Evolutionary conservation across 495 filamentous ascomycete genomes (phyloP).

Genomic region (Talaromyces trachyspermus): DNA sequence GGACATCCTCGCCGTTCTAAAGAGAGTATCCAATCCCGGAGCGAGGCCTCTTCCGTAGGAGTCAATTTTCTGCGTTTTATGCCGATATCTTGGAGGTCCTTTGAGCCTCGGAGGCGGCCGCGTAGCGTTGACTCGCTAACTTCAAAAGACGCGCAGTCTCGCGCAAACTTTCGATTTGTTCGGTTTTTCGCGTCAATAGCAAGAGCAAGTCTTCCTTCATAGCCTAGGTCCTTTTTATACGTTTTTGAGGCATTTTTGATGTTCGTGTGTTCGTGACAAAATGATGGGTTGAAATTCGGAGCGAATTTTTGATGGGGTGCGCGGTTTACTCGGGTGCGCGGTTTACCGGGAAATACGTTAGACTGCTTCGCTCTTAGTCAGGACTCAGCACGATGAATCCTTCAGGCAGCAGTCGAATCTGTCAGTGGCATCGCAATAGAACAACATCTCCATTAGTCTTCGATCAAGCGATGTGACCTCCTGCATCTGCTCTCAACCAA

Average conservation of each 20-base stretch:
- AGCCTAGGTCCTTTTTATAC: not conserved
- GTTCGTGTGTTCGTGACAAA: too few species aligned
- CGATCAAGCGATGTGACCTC: too few species aligned
- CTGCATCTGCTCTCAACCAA: too few species aligned
- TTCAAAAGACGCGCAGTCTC: constrained; percentile 14
- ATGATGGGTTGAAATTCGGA: too few species aligned
- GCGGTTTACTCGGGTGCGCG: too few species aligned
- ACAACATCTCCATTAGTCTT: too few species aligned
- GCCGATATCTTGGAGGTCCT: not conserved
- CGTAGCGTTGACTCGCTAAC: constrained; percentile 10
- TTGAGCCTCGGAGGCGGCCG: constrained; percentile 4
- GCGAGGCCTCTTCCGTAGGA: constrained; percentile 17
- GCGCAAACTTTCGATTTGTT: constrained; percentile 7
- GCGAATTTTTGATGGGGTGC: too few species aligned
- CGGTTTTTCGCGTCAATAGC: constrained; percentile 15
- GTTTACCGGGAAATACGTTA: too few species aligned
- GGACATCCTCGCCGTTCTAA: constrained; percentile 22
- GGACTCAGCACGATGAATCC: too few species aligned
- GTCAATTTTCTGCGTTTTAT: constrained; percentile 17
- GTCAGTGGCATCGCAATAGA: too few species aligned
- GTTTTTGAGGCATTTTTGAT: not conserved
- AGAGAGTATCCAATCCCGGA: constrained; percentile 24
- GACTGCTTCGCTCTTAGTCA: too few species aligned
- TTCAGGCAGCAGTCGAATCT: too few species aligned
- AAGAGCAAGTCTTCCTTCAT: constrained; percentile 13